Base-by-base conservation (phyloP, 2,329 filamentous ascomycete genomes). In the Ophiognomonia clavigignenti-juglandacearum region DNA sequence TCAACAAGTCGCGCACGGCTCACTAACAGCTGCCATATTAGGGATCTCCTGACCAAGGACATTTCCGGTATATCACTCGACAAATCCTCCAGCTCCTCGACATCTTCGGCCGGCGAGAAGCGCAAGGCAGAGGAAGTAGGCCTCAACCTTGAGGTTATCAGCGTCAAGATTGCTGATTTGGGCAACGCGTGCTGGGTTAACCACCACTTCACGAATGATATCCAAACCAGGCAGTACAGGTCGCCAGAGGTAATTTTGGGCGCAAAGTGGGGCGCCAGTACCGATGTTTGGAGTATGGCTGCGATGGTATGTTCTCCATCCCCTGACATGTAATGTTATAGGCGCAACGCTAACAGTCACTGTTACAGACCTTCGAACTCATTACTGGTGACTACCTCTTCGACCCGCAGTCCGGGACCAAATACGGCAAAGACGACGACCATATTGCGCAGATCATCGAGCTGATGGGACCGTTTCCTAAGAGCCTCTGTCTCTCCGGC, bases 381-480 rank as follows among this genome's bases (percentile, higher is more conserved):
- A 97, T 98, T 56, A 98, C 93, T 1, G 93, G 93, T 56, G 93
- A 98, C 67, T 98, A 98, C 62, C 82, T 98, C 36, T 98, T 98
- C 67, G 93, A 98, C 61, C 93, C 93, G 0, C 93, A 98, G 69
- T 96, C 92, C 1, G 93, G 93, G 53, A 97, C 92, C 35, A 97
- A 97, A 69, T 98, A 98, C 66, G 93, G 93, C 63, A 98, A 98
- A 71, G 93, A 98, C 63, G 93, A 98, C 70, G 93, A 98, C 63
- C 93, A 98, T 70, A 96, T 98, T 56, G 93, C 93, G 9, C 93
- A 98, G 64, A 97, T 98, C 59, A 97, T 98, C 64, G 93, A 98
- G 67, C 78, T 98, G 5, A 82, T 98, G 16, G 93, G 93, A 8
- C 84, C 86, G 1, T 97, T 97, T 63, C 92, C 93, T 45, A 95